Conservation (phyloP, 768 basidiomycete species). For the Antrodiella citrinella region DNA sequence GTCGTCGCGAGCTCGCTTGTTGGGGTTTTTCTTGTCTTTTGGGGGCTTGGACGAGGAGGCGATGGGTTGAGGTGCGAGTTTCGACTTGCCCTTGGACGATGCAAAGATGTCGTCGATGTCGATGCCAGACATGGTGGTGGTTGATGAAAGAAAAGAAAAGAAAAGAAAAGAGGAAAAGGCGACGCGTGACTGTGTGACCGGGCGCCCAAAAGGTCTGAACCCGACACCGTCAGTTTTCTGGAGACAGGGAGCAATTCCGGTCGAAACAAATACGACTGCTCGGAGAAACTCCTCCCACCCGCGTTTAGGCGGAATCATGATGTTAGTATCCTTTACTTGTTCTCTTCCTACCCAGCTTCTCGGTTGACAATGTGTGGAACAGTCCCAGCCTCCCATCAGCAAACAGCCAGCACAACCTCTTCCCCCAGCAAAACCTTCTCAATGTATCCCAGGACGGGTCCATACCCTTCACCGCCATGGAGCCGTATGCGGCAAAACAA, state of each 20-base stretch:
- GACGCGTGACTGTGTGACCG: not conserved
- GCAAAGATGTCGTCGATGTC: slow-evolving; percentile 88
- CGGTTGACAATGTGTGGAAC: not conserved
- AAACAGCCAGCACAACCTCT: slow-evolving; percentile 7
- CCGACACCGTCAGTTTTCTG: no score
- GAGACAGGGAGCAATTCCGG: not conserved
- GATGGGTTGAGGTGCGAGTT: slow-evolving; percentile 10
- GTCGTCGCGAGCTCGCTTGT: slow-evolving; percentile 27
- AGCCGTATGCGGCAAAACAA: slow-evolving; percentile 69
- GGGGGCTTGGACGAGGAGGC: slow-evolving; percentile 22
- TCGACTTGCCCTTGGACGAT: slow-evolving; percentile 19
- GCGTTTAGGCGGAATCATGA: slow-evolving; percentile 3
- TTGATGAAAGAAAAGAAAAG: slow-evolving; percentile 10
- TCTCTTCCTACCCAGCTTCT: not conserved
- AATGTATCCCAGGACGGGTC: slow-evolving; percentile 6
- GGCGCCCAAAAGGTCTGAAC: no score
- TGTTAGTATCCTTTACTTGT: slow-evolving; percentile 7
- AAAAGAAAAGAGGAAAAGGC: slow-evolving; percentile 5
- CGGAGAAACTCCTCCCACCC: not conserved
- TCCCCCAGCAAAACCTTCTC: not conserved
- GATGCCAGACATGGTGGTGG: slow-evolving; percentile 38
- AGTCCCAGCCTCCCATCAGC: not conserved
- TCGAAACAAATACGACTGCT: not conserved
- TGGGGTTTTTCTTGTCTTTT: slow-evolving; percentile 40
- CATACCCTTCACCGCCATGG: slow-evolving; percentile 40